A percentile compares a stretch with the other conserved stretches of the same genome.
Evolutionary conservation across 306 rosid genomes (phyloP).

Genomic region (Vigna unguiculata): DNA sequence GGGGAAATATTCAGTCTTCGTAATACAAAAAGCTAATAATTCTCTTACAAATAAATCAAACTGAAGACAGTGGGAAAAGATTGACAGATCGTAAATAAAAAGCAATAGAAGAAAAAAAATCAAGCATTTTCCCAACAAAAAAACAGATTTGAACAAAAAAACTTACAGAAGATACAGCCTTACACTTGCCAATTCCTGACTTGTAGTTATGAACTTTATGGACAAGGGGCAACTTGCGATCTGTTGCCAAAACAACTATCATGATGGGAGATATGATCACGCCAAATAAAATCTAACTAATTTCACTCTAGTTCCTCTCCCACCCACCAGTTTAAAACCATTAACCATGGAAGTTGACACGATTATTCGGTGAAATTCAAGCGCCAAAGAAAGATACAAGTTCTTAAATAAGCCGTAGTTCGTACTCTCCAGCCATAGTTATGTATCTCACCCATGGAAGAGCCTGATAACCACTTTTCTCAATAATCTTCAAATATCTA

Average conservation of each 20-base stretch:
- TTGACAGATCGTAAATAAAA: slow-evolving; percentile 24
- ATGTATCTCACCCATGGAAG: slow-evolving; percentile 99
- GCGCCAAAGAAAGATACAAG: slow-evolving; percentile 35
- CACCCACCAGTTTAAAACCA: slow-evolving; percentile 44
- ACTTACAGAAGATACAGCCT: slow-evolving; percentile 26
- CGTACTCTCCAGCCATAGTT: slow-evolving; percentile 99
- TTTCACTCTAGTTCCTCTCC: slow-evolving; percentile 31
- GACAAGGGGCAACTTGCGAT: slow-evolving; percentile 54
- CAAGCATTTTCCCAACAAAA: slow-evolving; percentile 27
- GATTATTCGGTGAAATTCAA: slow-evolving; percentile 31
- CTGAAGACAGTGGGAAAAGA: slow-evolving; percentile 19
- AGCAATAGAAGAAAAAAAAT: neutral
- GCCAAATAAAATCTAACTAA: slow-evolving; percentile 43
- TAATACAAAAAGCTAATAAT: slow-evolving; percentile 17
- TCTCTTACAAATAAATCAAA: slow-evolving; percentile 41
- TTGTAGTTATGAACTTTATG: slow-evolving; percentile 38
- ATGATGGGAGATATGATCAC: slow-evolving; percentile 47
- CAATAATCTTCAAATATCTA: slow-evolving; percentile 94
- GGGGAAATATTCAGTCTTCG: neutral
- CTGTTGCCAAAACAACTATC: slow-evolving; percentile 40
- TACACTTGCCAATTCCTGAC: slow-evolving; percentile 32
- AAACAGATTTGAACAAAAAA: slow-evolving; percentile 32
- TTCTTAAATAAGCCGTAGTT: slow-evolving; percentile 80
- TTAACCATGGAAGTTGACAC: slow-evolving; percentile 37
- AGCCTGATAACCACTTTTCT: slow-evolving; percentile 97